These are phyloP conservation scores for Russula earlei DNA, from an alignment of 768 basidiomycete species.

Conservation along the genomic window DNA sequence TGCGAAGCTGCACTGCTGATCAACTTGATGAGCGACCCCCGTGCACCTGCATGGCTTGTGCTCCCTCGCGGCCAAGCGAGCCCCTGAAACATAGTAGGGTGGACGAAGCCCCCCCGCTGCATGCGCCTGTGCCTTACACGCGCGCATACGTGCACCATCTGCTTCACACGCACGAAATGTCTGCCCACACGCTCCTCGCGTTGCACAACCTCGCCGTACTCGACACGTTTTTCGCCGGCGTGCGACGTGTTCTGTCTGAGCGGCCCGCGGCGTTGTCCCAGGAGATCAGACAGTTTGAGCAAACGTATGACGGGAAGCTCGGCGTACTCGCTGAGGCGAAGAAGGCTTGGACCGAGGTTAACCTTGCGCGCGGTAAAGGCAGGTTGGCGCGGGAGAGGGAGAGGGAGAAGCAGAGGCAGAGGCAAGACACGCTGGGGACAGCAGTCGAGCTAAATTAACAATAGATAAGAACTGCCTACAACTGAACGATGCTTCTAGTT, in stretches of 20 bases:
- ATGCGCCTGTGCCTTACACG: constrained; percentile 28
- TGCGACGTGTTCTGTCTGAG: constrained; percentile 34
- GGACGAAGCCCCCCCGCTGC: constrained; percentile 27
- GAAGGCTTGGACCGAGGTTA: constrained; percentile 53
- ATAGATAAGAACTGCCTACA: background rate
- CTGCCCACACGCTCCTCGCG: constrained; percentile 62
- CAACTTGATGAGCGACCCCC: constrained; percentile 32
- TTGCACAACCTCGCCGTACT: constrained; percentile 70
- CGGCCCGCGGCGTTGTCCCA: constrained; percentile 26
- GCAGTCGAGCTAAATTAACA: constrained; percentile 12
- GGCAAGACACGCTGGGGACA: constrained; percentile 14
- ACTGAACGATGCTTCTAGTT: background rate
- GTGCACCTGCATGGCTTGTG: constrained; percentile 25
- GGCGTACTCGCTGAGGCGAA: constrained; percentile 44
- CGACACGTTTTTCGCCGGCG: constrained; percentile 50
- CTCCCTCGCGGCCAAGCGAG: constrained; percentile 17
- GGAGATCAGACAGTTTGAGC: constrained; percentile 44
- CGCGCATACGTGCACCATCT: constrained; percentile 77
- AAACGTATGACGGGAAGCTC: constrained; percentile 40
- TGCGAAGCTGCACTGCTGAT: constrained; percentile 32
- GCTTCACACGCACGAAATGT: constrained; percentile 85
- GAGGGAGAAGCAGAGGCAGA: constrained; percentile 27
- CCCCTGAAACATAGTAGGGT: constrained; percentile 20
- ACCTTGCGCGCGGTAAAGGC: constrained; percentile 66
- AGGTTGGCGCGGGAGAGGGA: constrained; percentile 55